These are phyloP conservation scores for Eucalyptus cloeziana DNA, from an alignment of 345 rosid species.

Conservation along the genomic window DNA sequence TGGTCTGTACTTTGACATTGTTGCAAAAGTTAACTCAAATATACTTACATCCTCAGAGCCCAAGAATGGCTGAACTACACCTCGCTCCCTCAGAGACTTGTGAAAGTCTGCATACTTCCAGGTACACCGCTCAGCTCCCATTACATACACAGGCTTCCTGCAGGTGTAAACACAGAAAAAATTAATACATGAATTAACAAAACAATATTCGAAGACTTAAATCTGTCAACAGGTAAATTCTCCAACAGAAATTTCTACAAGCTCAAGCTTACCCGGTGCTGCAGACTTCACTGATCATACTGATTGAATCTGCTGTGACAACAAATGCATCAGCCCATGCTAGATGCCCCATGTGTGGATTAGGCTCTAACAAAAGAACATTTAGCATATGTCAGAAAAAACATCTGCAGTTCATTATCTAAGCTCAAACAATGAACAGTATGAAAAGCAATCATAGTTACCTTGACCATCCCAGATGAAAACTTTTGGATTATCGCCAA, in stretches of 20 bases:
- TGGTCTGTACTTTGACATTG: background rate
- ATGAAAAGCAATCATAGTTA: constrained; percentile 1
- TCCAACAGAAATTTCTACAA: background rate
- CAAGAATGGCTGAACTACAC: constrained; percentile 69
- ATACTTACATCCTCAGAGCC: constrained; percentile 93
- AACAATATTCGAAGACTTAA: background rate
- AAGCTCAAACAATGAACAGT: background rate
- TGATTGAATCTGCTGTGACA: constrained; percentile 90
- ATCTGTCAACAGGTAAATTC: background rate
- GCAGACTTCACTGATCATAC: constrained; percentile 90
- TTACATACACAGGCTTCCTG: constrained; percentile 89
- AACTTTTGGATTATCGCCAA: constrained; percentile 76
- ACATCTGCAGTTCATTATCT: background rate
- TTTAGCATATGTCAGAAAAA: background rate
- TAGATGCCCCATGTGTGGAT: constrained; percentile 86
- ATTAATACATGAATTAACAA: background rate
- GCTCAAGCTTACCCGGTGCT: constrained; percentile 71
- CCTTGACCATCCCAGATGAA: constrained; percentile 89
- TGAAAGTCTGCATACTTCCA: constrained; percentile 90
- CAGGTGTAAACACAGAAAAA: background rate
- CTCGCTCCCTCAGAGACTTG: constrained; percentile 71
- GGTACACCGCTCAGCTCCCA: constrained; percentile 78
- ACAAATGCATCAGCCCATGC: constrained; percentile 99
- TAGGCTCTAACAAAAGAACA: constrained; percentile 46
- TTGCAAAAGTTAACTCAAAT: background rate